Evolutionary conservation across 1,139 yeast species (phyloP).

Genomic region (Diutina rugosa): DNA sequence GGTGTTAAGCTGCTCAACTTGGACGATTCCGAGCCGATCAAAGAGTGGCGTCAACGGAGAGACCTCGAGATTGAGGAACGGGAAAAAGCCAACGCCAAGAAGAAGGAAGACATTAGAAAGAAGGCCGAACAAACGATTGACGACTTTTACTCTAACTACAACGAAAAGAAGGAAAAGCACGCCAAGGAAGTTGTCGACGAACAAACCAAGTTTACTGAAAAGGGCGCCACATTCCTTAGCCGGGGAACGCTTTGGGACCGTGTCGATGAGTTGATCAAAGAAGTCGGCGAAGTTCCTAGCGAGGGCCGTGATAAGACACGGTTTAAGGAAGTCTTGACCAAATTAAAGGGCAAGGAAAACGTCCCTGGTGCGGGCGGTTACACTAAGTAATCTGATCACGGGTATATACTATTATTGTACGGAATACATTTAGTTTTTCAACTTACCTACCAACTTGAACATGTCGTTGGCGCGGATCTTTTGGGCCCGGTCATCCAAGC

Average conservation of each 20-base stretch:
- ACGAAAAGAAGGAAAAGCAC: slow-evolving; percentile 66
- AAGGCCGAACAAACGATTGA: slow-evolving; percentile 84
- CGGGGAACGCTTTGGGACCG: slow-evolving; percentile 87
- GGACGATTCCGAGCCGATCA: slow-evolving; percentile 44
- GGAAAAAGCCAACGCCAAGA: slow-evolving; percentile 59
- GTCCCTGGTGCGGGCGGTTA: slow-evolving; percentile 20
- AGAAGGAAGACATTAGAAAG: slow-evolving; percentile 53
- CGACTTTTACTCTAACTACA: slow-evolving; percentile 89
- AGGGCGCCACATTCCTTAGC: slow-evolving; percentile 69
- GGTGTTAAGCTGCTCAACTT: slow-evolving; percentile 7
- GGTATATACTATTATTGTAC: neutral
- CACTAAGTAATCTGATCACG: neutral
- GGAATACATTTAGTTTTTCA: neutral
- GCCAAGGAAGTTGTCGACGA: slow-evolving; percentile 51
- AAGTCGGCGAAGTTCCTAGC: slow-evolving; percentile 22
- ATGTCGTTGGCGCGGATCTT: neutral
- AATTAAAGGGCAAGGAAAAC: slow-evolving; percentile 17
- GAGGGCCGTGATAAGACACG: slow-evolving; percentile 15
- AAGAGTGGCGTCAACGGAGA: slow-evolving; percentile 79
- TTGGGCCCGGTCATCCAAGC: neutral
- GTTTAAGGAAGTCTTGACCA: slow-evolving; percentile 14
- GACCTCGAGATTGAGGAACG: slow-evolving; percentile 72
- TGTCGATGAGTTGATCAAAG: slow-evolving; percentile 36
- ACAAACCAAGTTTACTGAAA: slow-evolving; percentile 59
- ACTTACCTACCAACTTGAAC: neutral